Conservation (phyloP, 2,329 filamentous ascomycete genomes). For the Aspergillus novoparasiticus region DNA sequence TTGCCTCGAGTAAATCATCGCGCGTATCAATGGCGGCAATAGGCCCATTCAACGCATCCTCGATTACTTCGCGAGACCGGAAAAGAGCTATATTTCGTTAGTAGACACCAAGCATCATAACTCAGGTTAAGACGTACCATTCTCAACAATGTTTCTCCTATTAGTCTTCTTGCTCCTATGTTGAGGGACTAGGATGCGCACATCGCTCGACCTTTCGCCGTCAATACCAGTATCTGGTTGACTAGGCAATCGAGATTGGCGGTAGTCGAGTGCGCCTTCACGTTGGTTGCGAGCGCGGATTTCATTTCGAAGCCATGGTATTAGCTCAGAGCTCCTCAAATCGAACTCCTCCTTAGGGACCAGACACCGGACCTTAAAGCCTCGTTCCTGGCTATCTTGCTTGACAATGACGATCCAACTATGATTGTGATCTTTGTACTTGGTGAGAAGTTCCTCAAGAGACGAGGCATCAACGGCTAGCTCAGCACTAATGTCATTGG, state of each 20-base stretch:
- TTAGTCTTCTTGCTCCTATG: slow-evolving; percentile 92
- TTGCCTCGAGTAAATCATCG: slow-evolving; percentile 76
- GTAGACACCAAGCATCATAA: slow-evolving; percentile 1
- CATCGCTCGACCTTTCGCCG: slow-evolving; percentile 65
- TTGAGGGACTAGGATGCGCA: slow-evolving; percentile 80
- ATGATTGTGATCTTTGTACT: slow-evolving; percentile 76
- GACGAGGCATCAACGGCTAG: slow-evolving; percentile 78
- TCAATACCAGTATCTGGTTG: slow-evolving; percentile 41
- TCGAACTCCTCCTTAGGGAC: slow-evolving; percentile 81
- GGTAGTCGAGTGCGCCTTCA: slow-evolving; percentile 50
- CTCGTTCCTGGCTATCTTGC: slow-evolving; percentile 57
- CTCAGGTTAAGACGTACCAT: slow-evolving; percentile 60
- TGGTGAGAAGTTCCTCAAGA: slow-evolving; percentile 69
- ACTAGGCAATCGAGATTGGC: slow-evolving; percentile 42
- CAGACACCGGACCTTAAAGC: slow-evolving; percentile 77
- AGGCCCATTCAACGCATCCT: slow-evolving; percentile 73
- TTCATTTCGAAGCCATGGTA: slow-evolving; percentile 79
- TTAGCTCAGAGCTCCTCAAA: slow-evolving; percentile 69
- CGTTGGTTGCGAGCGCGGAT: slow-evolving; percentile 75
- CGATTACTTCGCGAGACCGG: slow-evolving; percentile 63
- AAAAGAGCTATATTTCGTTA: slow-evolving; percentile 48
- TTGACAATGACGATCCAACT: slow-evolving; percentile 90
- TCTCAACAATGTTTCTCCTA: slow-evolving; percentile 80
- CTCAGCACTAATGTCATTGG: slow-evolving; percentile 83
- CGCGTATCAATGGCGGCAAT: slow-evolving; percentile 87